These are phyloP conservation scores for Saururus chinensis DNA, from an alignment of 164 flowering plant species.

Conservation along the genomic window DNA sequence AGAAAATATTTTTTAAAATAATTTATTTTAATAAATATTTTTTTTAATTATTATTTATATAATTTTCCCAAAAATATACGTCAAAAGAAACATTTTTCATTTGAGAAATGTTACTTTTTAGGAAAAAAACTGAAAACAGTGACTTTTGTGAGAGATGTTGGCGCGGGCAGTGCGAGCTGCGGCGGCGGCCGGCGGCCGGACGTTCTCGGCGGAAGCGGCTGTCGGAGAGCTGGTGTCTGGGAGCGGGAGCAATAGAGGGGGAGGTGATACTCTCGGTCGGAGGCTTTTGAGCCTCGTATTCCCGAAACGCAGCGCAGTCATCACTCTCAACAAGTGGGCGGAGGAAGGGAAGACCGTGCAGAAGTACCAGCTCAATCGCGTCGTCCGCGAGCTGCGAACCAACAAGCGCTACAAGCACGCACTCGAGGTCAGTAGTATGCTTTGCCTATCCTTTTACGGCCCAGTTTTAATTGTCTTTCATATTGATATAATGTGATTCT, in stretches of 20 bases:
- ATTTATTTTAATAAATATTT: no score
- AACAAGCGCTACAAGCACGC: slow-evolving; percentile 71
- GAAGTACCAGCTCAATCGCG: slow-evolving; percentile 70
- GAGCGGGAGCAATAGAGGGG: slow-evolving; percentile 9
- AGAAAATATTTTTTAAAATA: no score
- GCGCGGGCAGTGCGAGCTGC: not conserved
- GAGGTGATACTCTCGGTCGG: slow-evolving; percentile 55
- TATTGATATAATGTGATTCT: no score
- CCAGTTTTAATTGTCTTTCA: no score
- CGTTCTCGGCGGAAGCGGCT: not conserved
- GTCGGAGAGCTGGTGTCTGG: no score
- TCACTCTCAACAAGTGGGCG: slow-evolving; percentile 53
- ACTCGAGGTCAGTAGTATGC: slow-evolving; percentile 41
- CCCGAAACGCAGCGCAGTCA: slow-evolving; percentile 62
- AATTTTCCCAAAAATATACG: no score
- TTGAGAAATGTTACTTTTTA: no score
- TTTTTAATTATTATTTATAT: no score
- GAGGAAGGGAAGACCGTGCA: slow-evolving; percentile 61
- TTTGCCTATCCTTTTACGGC: not conserved
- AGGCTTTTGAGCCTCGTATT: slow-evolving; percentile 46
- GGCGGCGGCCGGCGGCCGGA: not conserved
- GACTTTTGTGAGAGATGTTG: no score
- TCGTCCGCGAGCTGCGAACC: slow-evolving; percentile 73
- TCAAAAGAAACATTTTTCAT: no score
- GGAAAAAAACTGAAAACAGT: no score